A percentile compares a stretch with the other conserved stretches of the same genome.
These are phyloP conservation scores for Osmanthus fragrans DNA, from an alignment of 257 asterid species.

Conservation along the genomic window DNA sequence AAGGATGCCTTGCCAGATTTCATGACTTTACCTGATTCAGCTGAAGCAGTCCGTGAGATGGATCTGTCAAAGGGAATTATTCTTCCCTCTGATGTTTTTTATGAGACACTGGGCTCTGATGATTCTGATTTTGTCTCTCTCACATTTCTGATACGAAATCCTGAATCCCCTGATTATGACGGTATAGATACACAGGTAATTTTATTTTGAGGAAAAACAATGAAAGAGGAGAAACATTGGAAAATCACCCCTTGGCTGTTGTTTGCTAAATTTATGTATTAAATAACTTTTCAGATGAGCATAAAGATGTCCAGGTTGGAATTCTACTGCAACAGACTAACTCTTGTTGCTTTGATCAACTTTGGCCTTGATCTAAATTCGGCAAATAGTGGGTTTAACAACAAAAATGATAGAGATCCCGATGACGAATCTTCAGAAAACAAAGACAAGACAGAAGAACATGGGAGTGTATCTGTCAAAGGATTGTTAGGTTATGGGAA, in stretches of 20 bases:
- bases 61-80: slow-evolving; percentile 47
- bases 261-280: slow-evolving; percentile 31
- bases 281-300: slow-evolving; percentile 69
- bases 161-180: slow-evolving; percentile 80
- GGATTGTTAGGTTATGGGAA: slow-evolving; percentile 93
- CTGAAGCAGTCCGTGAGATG: slow-evolving; percentile 63
- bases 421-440: slow-evolving; percentile 45
- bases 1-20: slow-evolving; percentile 91
- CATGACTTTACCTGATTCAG: slow-evolving; percentile 58
- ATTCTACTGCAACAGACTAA: slow-evolving; percentile 92
- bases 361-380: slow-evolving; percentile 76
- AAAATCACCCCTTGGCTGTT: slow-evolving; percentile 15
- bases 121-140: slow-evolving; percentile 94
- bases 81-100: slow-evolving; percentile 61
- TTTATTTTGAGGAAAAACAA: slow-evolving; percentile 18
- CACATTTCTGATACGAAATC: slow-evolving; percentile 62
- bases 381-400: slow-evolving; percentile 35
- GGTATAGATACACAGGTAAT: slow-evolving; percentile 96
- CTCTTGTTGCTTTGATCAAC: slow-evolving; percentile 90
- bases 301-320: slow-evolving; percentile 95
- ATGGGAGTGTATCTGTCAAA: slow-evolving; percentile 59
- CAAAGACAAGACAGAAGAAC: slow-evolving; percentile 66
- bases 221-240: slow-evolving; percentile 5
- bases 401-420: slow-evolving; percentile 31
- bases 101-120: slow-evolving; percentile 84